A percentile compares a stretch with the other conserved stretches of the same genome.
Evolutionary conservation across 2,329 filamentous ascomycete species (phyloP).

Genomic region (Aspergillus clavatus): DNA sequence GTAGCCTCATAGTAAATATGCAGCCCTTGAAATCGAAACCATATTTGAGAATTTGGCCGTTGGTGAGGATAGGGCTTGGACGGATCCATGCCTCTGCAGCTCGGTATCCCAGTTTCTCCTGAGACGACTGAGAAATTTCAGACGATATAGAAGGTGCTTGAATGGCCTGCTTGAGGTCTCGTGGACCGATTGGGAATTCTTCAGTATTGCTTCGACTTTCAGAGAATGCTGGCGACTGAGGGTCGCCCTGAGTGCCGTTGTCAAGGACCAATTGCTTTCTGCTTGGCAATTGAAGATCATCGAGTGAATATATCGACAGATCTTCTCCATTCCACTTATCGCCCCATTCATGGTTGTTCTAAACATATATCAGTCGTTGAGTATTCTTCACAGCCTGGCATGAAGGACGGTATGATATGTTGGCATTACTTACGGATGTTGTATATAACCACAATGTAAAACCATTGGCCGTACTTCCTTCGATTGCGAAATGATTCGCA

Average conservation of each 20-base stretch:
- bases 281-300: conserved; percentile 62
- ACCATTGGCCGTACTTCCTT: conserved; percentile 76
- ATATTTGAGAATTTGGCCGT: conserved; percentile 65
- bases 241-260: conserved; percentile 39
- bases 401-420: background rate
- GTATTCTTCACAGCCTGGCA: background rate
- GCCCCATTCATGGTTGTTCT: conserved; percentile 84
- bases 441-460: conserved; percentile 89
- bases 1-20: conserved; percentile 68
- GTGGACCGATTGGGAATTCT: conserved; percentile 58
- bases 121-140: conserved; percentile 48
- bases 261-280: conserved; percentile 26
- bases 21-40: conserved; percentile 80
- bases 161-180: conserved; percentile 69
- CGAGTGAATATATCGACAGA: conserved; percentile 78
- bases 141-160: conserved; percentile 55
- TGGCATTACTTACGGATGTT: conserved; percentile 50
- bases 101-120: conserved; percentile 69
- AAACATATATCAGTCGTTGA: conserved; percentile 3
- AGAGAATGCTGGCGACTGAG: conserved; percentile 51
- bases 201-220: conserved; percentile 45
- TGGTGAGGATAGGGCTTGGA: conserved; percentile 71
- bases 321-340: conserved; percentile 99
- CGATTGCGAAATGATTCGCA: conserved; percentile 89
- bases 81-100: conserved; percentile 91